Evolutionary conservation across 148 eudicot species (phyloP).

Genomic region (Silene uniflora): DNA sequence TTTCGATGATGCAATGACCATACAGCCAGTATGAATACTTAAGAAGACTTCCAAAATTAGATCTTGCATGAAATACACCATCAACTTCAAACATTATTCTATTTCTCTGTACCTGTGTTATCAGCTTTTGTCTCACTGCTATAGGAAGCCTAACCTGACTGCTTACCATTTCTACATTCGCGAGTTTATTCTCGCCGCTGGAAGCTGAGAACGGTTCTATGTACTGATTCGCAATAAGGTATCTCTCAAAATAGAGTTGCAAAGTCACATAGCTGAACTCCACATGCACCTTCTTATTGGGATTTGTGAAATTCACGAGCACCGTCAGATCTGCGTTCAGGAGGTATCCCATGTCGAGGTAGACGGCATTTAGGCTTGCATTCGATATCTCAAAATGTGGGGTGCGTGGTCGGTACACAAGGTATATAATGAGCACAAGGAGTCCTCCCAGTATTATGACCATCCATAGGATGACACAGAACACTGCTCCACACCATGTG

Average conservation of each 20-base stretch:
- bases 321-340: slow-evolving; percentile 67
- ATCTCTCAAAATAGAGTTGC: slow-evolving; percentile 40
- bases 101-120: slow-evolving; percentile 42
- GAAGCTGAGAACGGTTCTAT: slow-evolving; percentile 48
- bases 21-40: slow-evolving; percentile 63
- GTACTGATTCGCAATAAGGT: slow-evolving; percentile 52
- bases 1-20: slow-evolving; percentile 47
- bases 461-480: slow-evolving; percentile 71
- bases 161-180: slow-evolving; percentile 47
- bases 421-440: slow-evolving; percentile 64
- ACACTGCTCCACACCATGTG: slow-evolving; percentile 56
- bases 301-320: slow-evolving; percentile 73
- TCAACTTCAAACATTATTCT: slow-evolving; percentile 50
- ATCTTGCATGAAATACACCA: slow-evolving; percentile 52
- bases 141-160: slow-evolving; percentile 67
- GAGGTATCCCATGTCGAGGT: slow-evolving; percentile 73
- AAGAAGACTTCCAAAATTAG: slow-evolving; percentile 51
- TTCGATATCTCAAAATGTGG: slow-evolving; percentile 61
- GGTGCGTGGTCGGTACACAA: slow-evolving; percentile 54
- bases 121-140: slow-evolving; percentile 31
- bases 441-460: slow-evolving; percentile 63
- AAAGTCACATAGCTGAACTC: slow-evolving; percentile 54
- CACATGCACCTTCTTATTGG: slow-evolving; percentile 59
- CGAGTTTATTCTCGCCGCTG: slow-evolving; percentile 34
- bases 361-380: slow-evolving; percentile 66